A percentile compares a stretch with the other conserved stretches of the same genome.
Conservation (phyloP, 2,329 filamentous ascomycete species). For the Calonectria leucothoes region DNA sequence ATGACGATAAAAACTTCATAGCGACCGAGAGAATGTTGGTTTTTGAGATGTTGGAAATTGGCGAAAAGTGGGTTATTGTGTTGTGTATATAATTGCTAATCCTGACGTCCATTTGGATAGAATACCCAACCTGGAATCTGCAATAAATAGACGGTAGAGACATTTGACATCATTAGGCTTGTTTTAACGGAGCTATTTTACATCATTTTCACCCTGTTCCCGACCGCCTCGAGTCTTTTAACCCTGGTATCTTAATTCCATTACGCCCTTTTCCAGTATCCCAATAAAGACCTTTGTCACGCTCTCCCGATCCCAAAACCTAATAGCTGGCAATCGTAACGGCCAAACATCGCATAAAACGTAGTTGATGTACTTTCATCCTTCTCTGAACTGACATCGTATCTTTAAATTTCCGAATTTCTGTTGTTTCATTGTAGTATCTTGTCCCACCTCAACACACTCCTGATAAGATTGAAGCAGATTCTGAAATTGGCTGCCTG, state of each 20-base stretch:
- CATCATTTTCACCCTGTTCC: background rate
- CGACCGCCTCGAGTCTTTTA: background rate
- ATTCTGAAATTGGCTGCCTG: slow-evolving; percentile 50
- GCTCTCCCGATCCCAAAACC: background rate
- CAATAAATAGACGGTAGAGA: background rate
- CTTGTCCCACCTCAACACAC: slow-evolving; percentile 24
- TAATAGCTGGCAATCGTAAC: background rate
- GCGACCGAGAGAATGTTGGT: background rate
- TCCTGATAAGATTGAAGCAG: slow-evolving; percentile 39
- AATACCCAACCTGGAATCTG: background rate
- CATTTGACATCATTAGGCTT: background rate
- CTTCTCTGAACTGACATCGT: background rate
- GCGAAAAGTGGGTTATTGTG: background rate
- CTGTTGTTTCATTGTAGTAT: background rate
- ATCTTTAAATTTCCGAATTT: background rate
- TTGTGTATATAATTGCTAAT: background rate
- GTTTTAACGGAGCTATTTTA: background rate
- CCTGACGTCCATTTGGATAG: background rate
- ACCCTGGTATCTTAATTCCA: background rate
- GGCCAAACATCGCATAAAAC: background rate
- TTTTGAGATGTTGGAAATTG: background rate
- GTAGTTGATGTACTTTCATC: background rate
- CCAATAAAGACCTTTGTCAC: background rate
- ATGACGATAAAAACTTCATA: background rate
- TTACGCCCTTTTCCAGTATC: background rate